Evolutionary conservation across 768 basidiomycete genomes (phyloP).

Genomic region (Mycena indigotica): DNA sequence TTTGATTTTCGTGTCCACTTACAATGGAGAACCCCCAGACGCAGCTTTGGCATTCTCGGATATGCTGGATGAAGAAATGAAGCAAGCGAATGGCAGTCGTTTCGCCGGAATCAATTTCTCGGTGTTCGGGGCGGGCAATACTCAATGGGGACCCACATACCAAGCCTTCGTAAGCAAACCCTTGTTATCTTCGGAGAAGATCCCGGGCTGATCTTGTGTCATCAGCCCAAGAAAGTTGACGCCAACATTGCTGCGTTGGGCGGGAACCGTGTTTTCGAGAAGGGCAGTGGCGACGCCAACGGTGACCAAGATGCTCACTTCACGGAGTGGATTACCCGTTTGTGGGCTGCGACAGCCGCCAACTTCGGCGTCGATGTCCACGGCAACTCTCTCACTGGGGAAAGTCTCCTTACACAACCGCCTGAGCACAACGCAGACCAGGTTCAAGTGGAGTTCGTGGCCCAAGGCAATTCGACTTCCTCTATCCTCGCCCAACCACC

Average conservation of each 20-base stretch:
- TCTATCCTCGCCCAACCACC: conserved; percentile 6
- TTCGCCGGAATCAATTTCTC: conserved; percentile 18
- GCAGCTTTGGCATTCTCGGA: conserved; percentile 14
- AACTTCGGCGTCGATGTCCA: conserved; percentile 17
- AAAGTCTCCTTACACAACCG: conserved; percentile 5
- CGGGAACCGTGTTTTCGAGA: conserved; percentile 20
- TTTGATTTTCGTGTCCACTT: conserved; percentile 18
- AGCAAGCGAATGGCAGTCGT: conserved; percentile 3
- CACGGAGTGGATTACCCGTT: conserved; percentile 11
- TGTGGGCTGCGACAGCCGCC: conserved; percentile 19
- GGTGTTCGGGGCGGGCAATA: conserved; percentile 21
- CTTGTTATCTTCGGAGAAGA: not conserved
- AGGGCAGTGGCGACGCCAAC: conserved; percentile 19
- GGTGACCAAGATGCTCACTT: conserved; percentile 19
- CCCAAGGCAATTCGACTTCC: not conserved
- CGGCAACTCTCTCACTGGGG: not conserved
- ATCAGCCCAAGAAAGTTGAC: conserved; percentile 20
- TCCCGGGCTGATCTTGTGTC: not conserved
- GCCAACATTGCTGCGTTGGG: conserved; percentile 15
- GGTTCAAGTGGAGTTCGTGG: conserved; percentile 12
- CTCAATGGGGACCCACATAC: conserved; percentile 19
- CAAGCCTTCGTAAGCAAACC: conserved; percentile 16
- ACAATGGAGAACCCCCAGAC: conserved; percentile 22
- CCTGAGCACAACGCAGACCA: conserved; percentile 4
- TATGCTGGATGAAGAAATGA: conserved; percentile 15